phyloP scores from a whole-genome alignment of 108 stramenopile genomes.

The Fistulifera solaris region DNA sequence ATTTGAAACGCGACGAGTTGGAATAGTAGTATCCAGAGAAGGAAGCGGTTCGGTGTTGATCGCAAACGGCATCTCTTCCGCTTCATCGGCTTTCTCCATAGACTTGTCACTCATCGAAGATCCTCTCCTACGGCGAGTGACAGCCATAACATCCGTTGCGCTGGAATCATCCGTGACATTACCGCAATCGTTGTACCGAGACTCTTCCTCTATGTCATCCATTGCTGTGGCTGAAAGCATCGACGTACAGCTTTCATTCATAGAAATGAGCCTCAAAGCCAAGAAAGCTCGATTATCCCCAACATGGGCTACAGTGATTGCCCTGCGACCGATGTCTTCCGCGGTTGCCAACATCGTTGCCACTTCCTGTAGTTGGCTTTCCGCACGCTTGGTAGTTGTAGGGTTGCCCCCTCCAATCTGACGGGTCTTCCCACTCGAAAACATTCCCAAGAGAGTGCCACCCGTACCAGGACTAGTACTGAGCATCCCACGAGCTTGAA shows the following conservation, averaged over 20 bases:
- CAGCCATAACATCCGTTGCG: conserved; percentile 34
- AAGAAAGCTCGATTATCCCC: conserved; percentile 75
- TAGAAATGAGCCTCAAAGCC: conserved; percentile 58
- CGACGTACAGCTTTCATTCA: conserved; percentile 32
- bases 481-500: conserved; percentile 63
- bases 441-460: conserved; percentile 64
- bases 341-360: conserved; percentile 70
- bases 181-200: conserved; percentile 5
- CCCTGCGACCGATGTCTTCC: conserved; percentile 81
- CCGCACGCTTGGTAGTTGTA: conserved; percentile 25
- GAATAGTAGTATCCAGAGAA: conserved; percentile 17
- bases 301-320: conserved; percentile 79
- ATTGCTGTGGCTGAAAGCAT: conserved; percentile 48
- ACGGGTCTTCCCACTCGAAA: conserved; percentile 20
- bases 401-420: conserved; percentile 8
- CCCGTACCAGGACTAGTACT: conserved; percentile 87
- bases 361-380: conserved; percentile 44
- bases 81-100: conserved; percentile 51
- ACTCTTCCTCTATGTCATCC: conserved; percentile 70
- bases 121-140: conserved; percentile 20
- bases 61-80: conserved; percentile 80
- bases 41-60: conserved; percentile 39
- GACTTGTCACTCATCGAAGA: conserved; percentile 20
- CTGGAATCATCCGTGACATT: conserved; percentile 29
- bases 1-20: conserved; percentile 9